These are phyloP conservation scores for Solanum ossicruentum DNA, from an alignment of 257 asterid genomes.

Conservation along the genomic window DNA sequence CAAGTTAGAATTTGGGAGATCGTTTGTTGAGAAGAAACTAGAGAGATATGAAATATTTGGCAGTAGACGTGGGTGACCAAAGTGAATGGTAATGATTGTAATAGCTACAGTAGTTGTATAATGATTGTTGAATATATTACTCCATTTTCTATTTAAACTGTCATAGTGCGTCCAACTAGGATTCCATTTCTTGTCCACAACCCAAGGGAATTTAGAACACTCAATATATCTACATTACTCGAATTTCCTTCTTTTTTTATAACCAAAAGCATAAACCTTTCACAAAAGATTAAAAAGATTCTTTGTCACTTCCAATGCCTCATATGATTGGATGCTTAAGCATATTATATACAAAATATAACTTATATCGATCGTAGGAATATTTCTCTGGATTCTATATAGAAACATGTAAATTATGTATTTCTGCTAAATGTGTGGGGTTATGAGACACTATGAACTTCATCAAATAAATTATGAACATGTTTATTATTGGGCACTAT, in stretches of 20 bases:
- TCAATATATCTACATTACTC: not conserved
- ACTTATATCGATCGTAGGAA: not conserved
- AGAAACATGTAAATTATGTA: not conserved
- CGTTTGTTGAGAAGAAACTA: not conserved
- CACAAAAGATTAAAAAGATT: not conserved
- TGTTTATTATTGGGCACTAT: not conserved
- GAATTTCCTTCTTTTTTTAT: not conserved
- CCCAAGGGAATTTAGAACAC: slow-evolving; percentile 1
- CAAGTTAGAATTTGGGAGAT: not conserved
- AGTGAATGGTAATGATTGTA: not conserved
- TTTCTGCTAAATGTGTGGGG: not conserved
- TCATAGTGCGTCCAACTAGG: slow-evolving; percentile 19
- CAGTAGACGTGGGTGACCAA: not conserved
- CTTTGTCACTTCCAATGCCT: not conserved
- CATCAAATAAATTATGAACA: not conserved
- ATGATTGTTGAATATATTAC: not conserved
- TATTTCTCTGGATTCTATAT: not conserved
- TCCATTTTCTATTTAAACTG: not conserved
- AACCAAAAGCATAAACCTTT: not conserved
- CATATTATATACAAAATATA: not conserved
- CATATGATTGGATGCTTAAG: not conserved
- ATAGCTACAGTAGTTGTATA: not conserved
- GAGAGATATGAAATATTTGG: not conserved
- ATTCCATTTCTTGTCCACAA: slow-evolving; percentile 10
- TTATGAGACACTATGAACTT: not conserved